Evolutionary conservation across 768 basidiomycete genomes (phyloP).

Genomic region (Leccinum rimulosum): DNA sequence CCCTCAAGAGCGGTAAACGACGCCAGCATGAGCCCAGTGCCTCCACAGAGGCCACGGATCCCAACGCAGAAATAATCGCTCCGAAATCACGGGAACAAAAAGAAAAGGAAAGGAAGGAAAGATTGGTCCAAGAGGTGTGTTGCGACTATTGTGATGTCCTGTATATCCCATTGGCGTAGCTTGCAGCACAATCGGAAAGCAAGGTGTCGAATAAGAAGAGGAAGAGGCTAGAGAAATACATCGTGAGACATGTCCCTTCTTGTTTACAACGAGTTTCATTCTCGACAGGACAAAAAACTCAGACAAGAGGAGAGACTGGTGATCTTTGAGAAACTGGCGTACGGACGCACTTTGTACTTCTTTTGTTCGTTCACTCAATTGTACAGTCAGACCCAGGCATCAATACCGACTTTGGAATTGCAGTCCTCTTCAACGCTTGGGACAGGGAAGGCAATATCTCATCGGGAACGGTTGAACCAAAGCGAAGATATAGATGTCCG

Average conservation of each 20-base stretch:
- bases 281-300: conserved; percentile 78
- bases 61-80: conserved; percentile 57
- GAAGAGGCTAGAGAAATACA: conserved; percentile 89
- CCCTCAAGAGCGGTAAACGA: conserved; percentile 62
- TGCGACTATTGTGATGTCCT: background rate
- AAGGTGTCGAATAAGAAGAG: conserved; percentile 84
- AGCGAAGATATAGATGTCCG: conserved; percentile 59
- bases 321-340: conserved; percentile 83
- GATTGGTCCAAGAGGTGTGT: conserved; percentile 59
- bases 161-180: conserved; percentile 16
- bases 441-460: conserved; percentile 61
- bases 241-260: conserved; percentile 48
- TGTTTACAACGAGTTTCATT: background rate
- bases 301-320: conserved; percentile 82
- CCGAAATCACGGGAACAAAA: conserved; percentile 61
- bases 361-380: conserved; percentile 10
- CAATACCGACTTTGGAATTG: conserved; percentile 56
- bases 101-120: conserved; percentile 57
- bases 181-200: conserved; percentile 51
- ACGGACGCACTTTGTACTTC: conserved; percentile 24
- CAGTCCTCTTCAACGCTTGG: conserved; percentile 85
- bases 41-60: conserved; percentile 36
- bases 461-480: conserved; percentile 56
- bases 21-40: conserved; percentile 26
- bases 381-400: conserved; percentile 72